A percentile compares a stretch with the other conserved stretches of the same genome.
Conservation (phyloP, 1,284 basidiomycete species). For the Cryptococcus sp. region DNA sequence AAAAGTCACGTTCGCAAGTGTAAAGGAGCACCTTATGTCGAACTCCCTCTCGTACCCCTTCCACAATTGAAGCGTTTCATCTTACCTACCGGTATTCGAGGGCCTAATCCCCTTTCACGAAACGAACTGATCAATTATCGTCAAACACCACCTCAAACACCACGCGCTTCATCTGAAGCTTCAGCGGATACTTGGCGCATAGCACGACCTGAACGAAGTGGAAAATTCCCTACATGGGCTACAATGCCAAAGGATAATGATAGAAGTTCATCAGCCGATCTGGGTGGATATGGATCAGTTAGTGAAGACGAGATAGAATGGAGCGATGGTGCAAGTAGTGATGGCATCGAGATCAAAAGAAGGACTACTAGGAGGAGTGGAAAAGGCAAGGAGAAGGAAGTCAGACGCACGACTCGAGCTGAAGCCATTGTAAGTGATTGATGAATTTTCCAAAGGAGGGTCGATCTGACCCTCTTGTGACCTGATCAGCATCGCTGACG, state of each 20-base stretch:
- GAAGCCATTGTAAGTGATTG: too few species aligned
- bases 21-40: not conserved
- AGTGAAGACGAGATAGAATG: conserved; percentile 1
- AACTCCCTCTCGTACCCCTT: not conserved
- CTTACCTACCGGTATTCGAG: not conserved
- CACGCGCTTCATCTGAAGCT: not conserved
- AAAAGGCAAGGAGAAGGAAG: conserved; percentile 1
- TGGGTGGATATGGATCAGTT: not conserved
- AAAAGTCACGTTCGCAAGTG: not conserved
- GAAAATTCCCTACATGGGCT: not conserved
- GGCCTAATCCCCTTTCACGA: not conserved
- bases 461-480: too few species aligned
- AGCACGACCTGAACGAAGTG: not conserved
- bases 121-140: not conserved
- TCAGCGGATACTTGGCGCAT: not conserved
- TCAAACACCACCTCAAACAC: not conserved
- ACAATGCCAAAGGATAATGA: too few species aligned
- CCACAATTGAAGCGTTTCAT: not conserved
- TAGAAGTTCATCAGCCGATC: not conserved
- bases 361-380: not conserved
- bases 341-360: not conserved
- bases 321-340: too few species aligned
- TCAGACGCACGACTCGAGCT: conserved; percentile 3
- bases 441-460: too few species aligned
- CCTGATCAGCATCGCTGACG: too few species aligned